Evolutionary conservation across 2,329 filamentous ascomycete genomes (phyloP).

Genomic region (Sclerotinia borealis): DNA sequence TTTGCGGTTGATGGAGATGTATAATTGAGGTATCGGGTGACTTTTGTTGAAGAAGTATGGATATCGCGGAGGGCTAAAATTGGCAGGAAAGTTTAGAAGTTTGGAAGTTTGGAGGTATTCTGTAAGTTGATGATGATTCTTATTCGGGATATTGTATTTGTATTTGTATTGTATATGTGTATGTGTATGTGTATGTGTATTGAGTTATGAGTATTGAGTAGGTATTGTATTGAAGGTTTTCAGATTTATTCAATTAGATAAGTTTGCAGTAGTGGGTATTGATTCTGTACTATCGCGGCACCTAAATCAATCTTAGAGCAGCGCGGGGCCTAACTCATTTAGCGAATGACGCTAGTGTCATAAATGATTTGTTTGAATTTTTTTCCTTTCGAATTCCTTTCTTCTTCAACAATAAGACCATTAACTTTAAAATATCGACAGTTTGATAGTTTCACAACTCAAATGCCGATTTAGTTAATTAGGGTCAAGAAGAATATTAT

Average conservation of each 20-base stretch:
- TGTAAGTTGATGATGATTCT: background rate
- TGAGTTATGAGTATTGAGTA: background rate
- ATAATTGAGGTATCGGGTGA: background rate
- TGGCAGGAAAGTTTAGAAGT: too few relatives aligned
- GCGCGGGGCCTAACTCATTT: constrained; percentile 13
- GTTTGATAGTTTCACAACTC: constrained; percentile 48
- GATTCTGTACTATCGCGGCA: constrained; percentile 3
- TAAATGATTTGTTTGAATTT: constrained; percentile 13
- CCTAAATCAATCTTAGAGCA: constrained; percentile 11
- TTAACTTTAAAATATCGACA: constrained; percentile 72
- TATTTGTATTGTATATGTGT: background rate
- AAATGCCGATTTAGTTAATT: constrained; percentile 66
- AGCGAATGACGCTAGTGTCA: constrained; percentile 11
- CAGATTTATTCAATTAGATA: background rate
- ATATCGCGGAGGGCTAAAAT: background rate
- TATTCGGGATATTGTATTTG: background rate
- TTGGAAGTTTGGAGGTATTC: background rate
- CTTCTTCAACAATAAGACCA: constrained; percentile 53
- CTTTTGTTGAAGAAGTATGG: background rate
- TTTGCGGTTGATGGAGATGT: constrained; percentile 1
- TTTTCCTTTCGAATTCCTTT: constrained; percentile 24
- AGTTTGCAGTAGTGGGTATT: constrained; percentile 5
- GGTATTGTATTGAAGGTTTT: background rate
- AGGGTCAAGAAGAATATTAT: constrained; percentile 56
- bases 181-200: background rate